Base-by-base conservation (phyloP, 2,329 filamentous ascomycete genomes). In the Paracorniculantispora psalliotae region DNA sequence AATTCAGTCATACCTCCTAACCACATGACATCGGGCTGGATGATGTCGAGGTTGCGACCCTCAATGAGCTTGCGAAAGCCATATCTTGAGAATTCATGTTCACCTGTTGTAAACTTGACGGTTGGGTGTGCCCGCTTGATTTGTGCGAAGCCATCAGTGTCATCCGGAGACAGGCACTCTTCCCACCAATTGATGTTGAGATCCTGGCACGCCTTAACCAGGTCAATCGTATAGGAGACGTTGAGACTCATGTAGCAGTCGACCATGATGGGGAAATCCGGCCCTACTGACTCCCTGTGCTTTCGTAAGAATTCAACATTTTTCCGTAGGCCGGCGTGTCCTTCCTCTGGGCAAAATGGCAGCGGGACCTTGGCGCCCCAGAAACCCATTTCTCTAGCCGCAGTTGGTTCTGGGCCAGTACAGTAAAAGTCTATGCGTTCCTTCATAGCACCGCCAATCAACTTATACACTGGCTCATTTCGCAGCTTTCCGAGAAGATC, bases 11-110 rank as follows among this genome's bases (percentile, higher is more conserved):
- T 74, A 62, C 92, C 92, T 63, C 92, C 92, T 15, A 96, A 86
- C 92, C 92, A 97, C 92, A 97, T 97, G 63, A 97, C 92, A 69
- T 97, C 92, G 15, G 92, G 92, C 76, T 96, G 92, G 68, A 97
- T 86, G 66, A 97, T 96, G 72, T 97, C 92, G 61, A 97, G 79
- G 74, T 96, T 96, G 65, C 92, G 90, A 59, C 88, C 89, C 75
- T 96, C 91, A 63, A 97, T 87, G 46, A 97, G 84, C 79, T 96
- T 96, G 66, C 93, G 89, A 84, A 97, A 97, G 30, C 92, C 92
- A 70, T 92, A 97, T 67, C 91, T 84, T 7, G 91, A 96, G 79
- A 92, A 97, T 74, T 97, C 92, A 76, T 97, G 92, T 78, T 97
- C 92, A 64, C 92, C 92, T 1, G 92, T 96, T 19, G 92, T 97